Evolutionary conservation across 257 asterid genomes (phyloP).

Genomic region (Nicotiana tabacum): DNA sequence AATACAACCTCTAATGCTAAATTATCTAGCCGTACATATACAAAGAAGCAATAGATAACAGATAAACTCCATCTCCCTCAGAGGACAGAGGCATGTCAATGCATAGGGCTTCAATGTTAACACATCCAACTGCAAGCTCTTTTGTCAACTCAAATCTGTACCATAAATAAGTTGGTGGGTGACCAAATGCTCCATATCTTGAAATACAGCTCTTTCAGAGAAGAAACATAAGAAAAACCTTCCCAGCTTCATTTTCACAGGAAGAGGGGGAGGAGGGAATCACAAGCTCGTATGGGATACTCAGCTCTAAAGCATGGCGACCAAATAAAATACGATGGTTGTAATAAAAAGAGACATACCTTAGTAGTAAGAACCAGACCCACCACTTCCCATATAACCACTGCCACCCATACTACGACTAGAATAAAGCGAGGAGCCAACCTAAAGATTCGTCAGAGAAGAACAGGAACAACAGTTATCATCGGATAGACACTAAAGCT

Average conservation of each 20-base stretch:
- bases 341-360: background rate
- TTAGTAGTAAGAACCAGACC: slow-evolving; percentile 85
- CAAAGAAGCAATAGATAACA: slow-evolving; percentile 11
- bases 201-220: slow-evolving; percentile 13
- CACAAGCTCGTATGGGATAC: background rate
- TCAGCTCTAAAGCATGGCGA: background rate
- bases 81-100: background rate
- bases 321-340: background rate
- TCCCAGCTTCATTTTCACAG: background rate
- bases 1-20: too few relatives aligned
- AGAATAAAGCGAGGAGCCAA: slow-evolving; percentile 51
- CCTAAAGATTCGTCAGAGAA: slow-evolving; percentile 23
- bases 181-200: slow-evolving; percentile 23
- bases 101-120: background rate
- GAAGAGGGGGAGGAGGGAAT: background rate
- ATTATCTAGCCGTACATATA: too few relatives aligned
- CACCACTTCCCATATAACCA: slow-evolving; percentile 76
- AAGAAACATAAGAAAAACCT: background rate
- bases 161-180: slow-evolving; percentile 23
- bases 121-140: too few relatives aligned
- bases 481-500: slow-evolving; percentile 3
- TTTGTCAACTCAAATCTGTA: slow-evolving; percentile 3
- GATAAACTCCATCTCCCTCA: slow-evolving; percentile 10
- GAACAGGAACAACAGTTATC: slow-evolving; percentile 64
- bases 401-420: slow-evolving; percentile 69